Conservation (phyloP, 78 protist genomes). For the slime mould (Dictyostelium discoideum) region DNA sequence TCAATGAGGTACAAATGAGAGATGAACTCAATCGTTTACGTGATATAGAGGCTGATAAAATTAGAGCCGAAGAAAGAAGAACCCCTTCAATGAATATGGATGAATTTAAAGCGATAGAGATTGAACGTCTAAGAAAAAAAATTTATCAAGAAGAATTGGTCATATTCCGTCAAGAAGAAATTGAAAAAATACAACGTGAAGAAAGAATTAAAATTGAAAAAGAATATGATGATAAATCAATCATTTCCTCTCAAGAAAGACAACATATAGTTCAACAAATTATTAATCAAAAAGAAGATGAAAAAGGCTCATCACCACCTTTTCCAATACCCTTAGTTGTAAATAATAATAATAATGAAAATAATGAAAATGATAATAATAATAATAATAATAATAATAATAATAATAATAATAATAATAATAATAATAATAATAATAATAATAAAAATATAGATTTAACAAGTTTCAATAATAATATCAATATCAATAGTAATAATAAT, state of each 20-base stretch:
- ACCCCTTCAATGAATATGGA: conserved; percentile 7
- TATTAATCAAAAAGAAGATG: neutral
- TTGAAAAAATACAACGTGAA: neutral
- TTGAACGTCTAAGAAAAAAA: conserved; percentile 14
- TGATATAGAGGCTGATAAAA: conserved; percentile 37
- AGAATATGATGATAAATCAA: neutral
- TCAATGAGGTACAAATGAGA: conserved; percentile 16
- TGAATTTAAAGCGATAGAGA: conserved; percentile 4
- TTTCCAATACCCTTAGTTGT: conserved; percentile 4
- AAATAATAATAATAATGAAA: neutral
- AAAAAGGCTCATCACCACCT: neutral
- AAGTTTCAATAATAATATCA: neutral
- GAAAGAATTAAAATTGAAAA: conserved; percentile 25
- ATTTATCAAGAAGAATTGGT: neutral
- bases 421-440: neutral
- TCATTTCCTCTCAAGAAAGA: neutral
- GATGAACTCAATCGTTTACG: conserved; percentile 26
- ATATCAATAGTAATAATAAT: neutral
- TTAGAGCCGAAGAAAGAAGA: conserved; percentile 24
- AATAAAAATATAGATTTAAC: neutral
- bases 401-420: neutral
- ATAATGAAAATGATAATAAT: neutral
- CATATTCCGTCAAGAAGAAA: conserved; percentile 20
- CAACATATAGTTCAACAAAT: conserved; percentile 8
- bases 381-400: neutral